phyloP scores from a whole-genome alignment of 352 stramenopile genomes.

The Phytophthora niederhauseri region DNA sequence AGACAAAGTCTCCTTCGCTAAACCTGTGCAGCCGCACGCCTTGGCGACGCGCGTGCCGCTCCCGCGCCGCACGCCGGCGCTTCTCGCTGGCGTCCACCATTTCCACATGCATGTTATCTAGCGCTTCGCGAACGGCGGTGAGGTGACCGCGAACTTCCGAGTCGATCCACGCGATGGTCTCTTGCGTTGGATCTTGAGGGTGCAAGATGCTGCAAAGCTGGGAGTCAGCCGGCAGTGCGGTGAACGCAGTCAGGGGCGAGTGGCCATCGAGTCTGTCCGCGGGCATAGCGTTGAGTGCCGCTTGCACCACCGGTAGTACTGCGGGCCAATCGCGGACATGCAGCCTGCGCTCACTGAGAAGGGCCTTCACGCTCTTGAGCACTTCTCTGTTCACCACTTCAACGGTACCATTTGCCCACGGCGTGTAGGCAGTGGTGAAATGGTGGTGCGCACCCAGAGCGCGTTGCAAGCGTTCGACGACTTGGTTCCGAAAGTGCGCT shows the following conservation, averaged over 20 bases:
- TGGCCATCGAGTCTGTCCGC: not conserved
- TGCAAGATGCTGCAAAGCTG: slow-evolving; percentile 10
- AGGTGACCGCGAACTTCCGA: slow-evolving; percentile 9
- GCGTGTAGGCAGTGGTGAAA: slow-evolving; percentile 1
- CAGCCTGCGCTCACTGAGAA: slow-evolving; percentile 2
- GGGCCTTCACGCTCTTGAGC: not conserved
- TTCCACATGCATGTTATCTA: slow-evolving; percentile 7
- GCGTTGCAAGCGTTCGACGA: not conserved
- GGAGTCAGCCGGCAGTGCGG: not conserved
- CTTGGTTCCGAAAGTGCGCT: not conserved
- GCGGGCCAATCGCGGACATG: slow-evolving; percentile 5
- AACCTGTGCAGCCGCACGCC: slow-evolving; percentile 21
- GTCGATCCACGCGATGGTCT: slow-evolving; percentile 10
- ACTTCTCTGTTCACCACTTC: slow-evolving; percentile 5
- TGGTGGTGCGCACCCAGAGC: not conserved
- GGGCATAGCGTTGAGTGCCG: slow-evolving; percentile 17
- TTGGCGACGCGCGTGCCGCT: slow-evolving; percentile 5
- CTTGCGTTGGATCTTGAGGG: not conserved
- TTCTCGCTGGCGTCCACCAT: slow-evolving; percentile 17
- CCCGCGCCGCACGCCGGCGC: not conserved
- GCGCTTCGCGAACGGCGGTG: not conserved
- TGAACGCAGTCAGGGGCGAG: slow-evolving; percentile 26
- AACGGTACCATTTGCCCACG: too few species aligned
- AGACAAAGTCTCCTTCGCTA: slow-evolving; percentile 21
- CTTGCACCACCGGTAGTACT: slow-evolving; percentile 17